Evolutionary conservation across 2,329 filamentous ascomycete species (phyloP).

Genomic region (Hypoxylon sp.): DNA sequence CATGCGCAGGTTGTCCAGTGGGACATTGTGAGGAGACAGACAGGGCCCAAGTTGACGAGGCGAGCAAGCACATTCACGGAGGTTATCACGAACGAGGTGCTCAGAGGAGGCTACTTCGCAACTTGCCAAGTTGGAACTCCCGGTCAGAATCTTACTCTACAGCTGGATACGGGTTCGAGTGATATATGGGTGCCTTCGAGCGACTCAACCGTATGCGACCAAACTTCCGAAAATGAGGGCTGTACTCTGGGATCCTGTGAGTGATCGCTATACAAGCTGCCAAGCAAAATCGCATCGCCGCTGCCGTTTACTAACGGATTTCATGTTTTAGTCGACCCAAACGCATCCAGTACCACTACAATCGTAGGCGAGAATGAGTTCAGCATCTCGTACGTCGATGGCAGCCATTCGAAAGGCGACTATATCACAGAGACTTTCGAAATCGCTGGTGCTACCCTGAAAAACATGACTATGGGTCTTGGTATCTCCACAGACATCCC

Average conservation of each 20-base stretch:
- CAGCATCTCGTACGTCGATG: conserved; percentile 72
- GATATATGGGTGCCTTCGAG: conserved; percentile 71
- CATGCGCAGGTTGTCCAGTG: conserved; percentile 60
- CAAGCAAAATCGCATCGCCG: background rate
- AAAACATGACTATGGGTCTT: conserved; percentile 70
- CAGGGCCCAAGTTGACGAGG: conserved; percentile 51
- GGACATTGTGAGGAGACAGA: conserved; percentile 59
- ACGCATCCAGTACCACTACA: conserved; percentile 61
- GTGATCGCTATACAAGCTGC: conserved; percentile 35
- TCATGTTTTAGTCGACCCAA: conserved; percentile 57
- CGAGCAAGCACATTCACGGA: conserved; percentile 58
- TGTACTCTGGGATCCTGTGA: conserved; percentile 63
- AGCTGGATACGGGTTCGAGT: conserved; percentile 74
- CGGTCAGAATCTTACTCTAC: conserved; percentile 66
- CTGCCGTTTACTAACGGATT: conserved; percentile 41
- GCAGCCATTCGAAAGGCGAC: conserved; percentile 67
- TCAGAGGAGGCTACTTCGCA: conserved; percentile 67
- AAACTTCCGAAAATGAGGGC: conserved; percentile 44
- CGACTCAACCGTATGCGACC: conserved; percentile 56
- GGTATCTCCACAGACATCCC: conserved; percentile 66
- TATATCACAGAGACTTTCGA: conserved; percentile 70
- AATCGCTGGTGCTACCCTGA: conserved; percentile 65
- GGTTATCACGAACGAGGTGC: conserved; percentile 59
- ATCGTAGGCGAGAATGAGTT: conserved; percentile 61
- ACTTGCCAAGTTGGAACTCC: conserved; percentile 70